Evolutionary conservation across 2,329 filamentous ascomycete species (phyloP).

Genomic region (Fusarium pseudonygamai): DNA sequence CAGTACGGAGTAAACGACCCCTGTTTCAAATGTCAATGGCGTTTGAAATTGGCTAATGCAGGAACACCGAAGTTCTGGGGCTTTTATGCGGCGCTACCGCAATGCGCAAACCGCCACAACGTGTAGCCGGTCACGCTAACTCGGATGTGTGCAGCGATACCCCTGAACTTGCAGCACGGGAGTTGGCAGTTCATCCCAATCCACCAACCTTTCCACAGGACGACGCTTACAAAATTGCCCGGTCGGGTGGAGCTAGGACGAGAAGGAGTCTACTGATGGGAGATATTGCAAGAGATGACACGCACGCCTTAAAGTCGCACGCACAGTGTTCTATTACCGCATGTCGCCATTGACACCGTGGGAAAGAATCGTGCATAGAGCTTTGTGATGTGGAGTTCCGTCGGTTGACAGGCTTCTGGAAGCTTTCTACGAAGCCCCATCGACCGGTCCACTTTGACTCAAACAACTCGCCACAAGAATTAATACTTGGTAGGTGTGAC

Average conservation of each 20-base stretch:
- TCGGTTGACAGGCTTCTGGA: constrained; percentile 42
- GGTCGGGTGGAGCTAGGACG: constrained; percentile 28
- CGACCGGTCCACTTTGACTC: constrained; percentile 35
- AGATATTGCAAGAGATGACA: constrained; percentile 9
- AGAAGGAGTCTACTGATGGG: constrained; percentile 7
- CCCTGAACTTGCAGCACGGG: constrained; percentile 41
- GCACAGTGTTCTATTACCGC: constrained; percentile 27
- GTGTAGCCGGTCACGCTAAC: constrained; percentile 36
- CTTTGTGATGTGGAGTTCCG: constrained; percentile 8
- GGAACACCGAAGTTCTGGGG: constrained; percentile 41
- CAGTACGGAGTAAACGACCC: constrained; percentile 28
- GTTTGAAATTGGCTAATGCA: constrained; percentile 45
- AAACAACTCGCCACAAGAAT: constrained; percentile 31
- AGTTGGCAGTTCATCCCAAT: constrained; percentile 41
- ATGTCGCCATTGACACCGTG: constrained; percentile 14
- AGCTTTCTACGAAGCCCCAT: constrained; percentile 41
- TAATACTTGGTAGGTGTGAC: constrained; percentile 31
- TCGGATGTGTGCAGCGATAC: constrained; percentile 22
- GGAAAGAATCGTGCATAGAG: constrained; percentile 16
- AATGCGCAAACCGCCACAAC: constrained; percentile 39
- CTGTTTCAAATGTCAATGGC: constrained; percentile 43
- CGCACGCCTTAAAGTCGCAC: neutral
- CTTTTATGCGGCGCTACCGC: constrained; percentile 37
- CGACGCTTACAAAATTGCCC: constrained; percentile 32
- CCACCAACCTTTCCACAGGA: constrained; percentile 31